Base-by-base conservation (phyloP, 1,139 yeast species). In the Yamadazyma mexicana region DNA sequence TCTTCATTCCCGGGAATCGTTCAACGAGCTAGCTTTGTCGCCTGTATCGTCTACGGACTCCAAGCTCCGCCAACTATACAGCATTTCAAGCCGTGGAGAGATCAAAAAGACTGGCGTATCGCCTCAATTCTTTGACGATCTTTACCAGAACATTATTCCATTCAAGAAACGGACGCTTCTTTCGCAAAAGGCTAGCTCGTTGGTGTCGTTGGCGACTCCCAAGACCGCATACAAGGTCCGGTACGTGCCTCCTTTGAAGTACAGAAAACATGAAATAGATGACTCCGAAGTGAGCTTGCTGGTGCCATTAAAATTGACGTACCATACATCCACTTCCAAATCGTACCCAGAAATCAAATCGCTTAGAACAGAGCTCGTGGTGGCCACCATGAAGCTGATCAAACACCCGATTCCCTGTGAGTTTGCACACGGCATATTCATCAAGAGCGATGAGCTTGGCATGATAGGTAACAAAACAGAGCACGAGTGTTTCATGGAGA, bases 341-440 rank as follows among this genome's bases (percentile, higher is more conserved):
- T 31, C 34, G 1, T 34, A 40, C 3, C 63, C 62, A 0, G 70
- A 66, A 31, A 52, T 71, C 37, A 70, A 67, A 47, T 48, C 57
- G 0, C 34, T 69, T 2, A 52, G 53, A 14, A 56, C 65, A 2
- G 76, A 71, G 40, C 50, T 72, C 36, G 64, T 65, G 15, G 67
- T 56, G 2, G 57, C 64, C n/a, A 66, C 75, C 1, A 53, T 69
- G 7, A 51, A 65, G 34, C 64, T 75, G 1, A 56, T 54, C 15
- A 67, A 62, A 37, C 57, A 69, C 37, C 56, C 54, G 4, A 64
- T 72, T 5, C 77, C 77, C 0, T 55, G 71, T 4, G 76, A 71
- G 38, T 55, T 72, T 42, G 65, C 63, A 39, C 72, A 68, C 40
- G 75, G 68, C 20, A 60, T 69, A 61, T 65, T 69, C 42, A 65